Percentiles rank a stretch among this genome's conserved stretches.
phyloP scores from a whole-genome alignment of 306 rosid genomes.

The Trifolium dubium region DNA sequence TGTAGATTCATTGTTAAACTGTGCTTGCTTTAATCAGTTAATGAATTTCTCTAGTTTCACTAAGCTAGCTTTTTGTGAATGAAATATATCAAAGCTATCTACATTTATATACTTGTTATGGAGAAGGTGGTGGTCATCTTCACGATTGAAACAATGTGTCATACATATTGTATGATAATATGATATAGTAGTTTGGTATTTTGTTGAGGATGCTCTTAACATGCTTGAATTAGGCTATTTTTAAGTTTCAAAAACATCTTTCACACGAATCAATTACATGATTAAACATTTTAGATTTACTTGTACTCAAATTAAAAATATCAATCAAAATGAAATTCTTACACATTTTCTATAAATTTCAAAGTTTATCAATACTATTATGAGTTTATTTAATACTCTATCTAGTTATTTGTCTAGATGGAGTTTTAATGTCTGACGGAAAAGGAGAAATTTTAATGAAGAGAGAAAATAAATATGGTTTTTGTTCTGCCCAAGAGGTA shows the following conservation, averaged over 20 bases:
- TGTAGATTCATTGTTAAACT: constrained; percentile 20
- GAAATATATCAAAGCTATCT: neutral
- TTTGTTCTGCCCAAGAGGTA: too few relatives aligned
- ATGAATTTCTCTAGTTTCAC: neutral
- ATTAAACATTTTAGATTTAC: neutral
- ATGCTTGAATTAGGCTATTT: neutral
- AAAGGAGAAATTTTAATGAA: too few relatives aligned
- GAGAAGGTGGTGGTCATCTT: constrained; percentile 28
- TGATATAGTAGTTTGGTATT: constrained; percentile 17
- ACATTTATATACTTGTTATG: constrained; percentile 13
- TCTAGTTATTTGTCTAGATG: too few relatives aligned
- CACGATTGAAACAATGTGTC: constrained; percentile 29
- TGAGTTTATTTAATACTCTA: too few relatives aligned
- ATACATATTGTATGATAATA: constrained; percentile 17
- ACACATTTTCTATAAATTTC: too few relatives aligned
- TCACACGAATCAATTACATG: neutral
- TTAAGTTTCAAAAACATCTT: neutral
- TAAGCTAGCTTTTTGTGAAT: neutral
- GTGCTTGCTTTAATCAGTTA: neutral
- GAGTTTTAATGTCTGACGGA: too few relatives aligned
- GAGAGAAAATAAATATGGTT: too few relatives aligned
- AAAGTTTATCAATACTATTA: too few relatives aligned
- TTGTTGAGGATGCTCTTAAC: neutral
- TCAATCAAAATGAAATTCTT: too few relatives aligned
- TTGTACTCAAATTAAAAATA: too few relatives aligned